phyloP scores from a whole-genome alignment of 305 asterid genomes.

The Fraxinus sp. region DNA sequence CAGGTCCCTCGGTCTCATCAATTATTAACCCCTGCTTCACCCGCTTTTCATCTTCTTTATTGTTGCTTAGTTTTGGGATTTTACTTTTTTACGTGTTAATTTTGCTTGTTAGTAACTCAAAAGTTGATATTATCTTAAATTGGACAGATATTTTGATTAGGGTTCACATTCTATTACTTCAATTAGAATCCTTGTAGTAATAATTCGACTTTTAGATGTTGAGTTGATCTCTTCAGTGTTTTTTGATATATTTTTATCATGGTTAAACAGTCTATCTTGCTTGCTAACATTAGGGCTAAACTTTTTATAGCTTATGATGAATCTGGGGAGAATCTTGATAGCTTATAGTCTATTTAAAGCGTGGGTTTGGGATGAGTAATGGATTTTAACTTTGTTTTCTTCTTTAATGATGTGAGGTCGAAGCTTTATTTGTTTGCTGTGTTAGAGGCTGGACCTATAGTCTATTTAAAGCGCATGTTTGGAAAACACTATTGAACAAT shows the following conservation, averaged over 20 bases:
- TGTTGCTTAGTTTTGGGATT: background rate
- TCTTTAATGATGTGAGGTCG: no score
- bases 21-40: slow-evolving; percentile 38
- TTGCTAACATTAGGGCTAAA: background rate
- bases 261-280: background rate
- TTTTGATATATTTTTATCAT: background rate
- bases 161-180: background rate
- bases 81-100: background rate
- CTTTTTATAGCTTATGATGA: background rate
- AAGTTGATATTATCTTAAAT: background rate
- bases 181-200: background rate
- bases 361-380: background rate
- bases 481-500: no score
- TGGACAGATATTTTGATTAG: background rate
- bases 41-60: slow-evolving; percentile 38
- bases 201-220: background rate
- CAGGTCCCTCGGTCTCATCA: slow-evolving; percentile 38
- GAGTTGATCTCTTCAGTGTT: background rate
- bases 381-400: background rate
- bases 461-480: no score
- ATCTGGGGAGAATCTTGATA: background rate
- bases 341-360: background rate
- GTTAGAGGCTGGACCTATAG: no score
- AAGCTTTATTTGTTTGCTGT: no score
- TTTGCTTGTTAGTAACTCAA: background rate